Conservation (phyloP, 257 asterid genomes). For the Mentha longifolia region DNA sequence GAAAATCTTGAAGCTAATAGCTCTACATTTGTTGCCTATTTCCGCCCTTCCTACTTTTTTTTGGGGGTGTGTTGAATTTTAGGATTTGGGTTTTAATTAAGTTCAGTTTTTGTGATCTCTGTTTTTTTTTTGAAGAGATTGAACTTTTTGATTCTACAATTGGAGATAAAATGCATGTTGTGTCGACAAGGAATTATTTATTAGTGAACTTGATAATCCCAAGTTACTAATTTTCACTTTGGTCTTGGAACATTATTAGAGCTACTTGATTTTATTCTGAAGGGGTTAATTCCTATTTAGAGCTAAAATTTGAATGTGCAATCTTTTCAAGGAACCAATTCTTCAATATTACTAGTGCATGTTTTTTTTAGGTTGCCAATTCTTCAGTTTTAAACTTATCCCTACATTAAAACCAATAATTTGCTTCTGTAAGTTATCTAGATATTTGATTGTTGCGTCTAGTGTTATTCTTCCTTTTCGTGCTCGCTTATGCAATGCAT, state of each 20-base stretch:
- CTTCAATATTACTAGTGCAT: constrained; percentile 1
- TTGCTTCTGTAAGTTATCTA: not conserved
- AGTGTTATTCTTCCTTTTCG: constrained; percentile 3
- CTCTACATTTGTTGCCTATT: not conserved
- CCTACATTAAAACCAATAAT: not conserved
- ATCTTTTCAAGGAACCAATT: not conserved
- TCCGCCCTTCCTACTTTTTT: not conserved
- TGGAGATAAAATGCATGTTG: not conserved
- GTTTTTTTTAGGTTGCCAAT: constrained; percentile 4
- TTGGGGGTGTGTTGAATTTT: not conserved
- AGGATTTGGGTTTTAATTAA: not conserved
- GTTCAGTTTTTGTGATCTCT: not conserved
- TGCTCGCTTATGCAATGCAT: constrained; percentile 13
- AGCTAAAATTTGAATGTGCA: not conserved
- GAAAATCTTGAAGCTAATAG: constrained; percentile 9
- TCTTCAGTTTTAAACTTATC: constrained; percentile 2
- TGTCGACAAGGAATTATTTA: not conserved
- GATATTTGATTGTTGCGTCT: constrained; percentile 19
- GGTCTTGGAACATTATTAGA: not conserved
- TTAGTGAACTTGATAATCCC: not conserved
- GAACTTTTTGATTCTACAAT: not conserved
- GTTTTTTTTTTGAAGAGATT: not conserved
- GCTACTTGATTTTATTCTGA: not conserved
- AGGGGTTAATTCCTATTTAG: not conserved
- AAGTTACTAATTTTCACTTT: not conserved